Conservation (phyloP, 441 rosid species). For the Erodium texanum region DNA sequence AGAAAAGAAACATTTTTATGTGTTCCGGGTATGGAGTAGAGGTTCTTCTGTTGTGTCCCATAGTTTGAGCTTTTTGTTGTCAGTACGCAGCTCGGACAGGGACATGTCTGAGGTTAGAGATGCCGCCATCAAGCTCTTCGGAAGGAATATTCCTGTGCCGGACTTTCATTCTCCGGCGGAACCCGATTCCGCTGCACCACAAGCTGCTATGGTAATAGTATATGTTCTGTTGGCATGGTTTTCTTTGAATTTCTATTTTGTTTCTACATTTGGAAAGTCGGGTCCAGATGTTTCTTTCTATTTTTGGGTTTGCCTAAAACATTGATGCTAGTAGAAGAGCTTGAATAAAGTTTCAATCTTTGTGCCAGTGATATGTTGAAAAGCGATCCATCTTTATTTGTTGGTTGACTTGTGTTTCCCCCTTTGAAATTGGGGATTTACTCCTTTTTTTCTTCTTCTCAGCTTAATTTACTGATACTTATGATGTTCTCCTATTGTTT, state of each 20-base stretch:
- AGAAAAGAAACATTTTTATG: background rate
- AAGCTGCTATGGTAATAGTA: too few relatives aligned
- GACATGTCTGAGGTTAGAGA: constrained; percentile 5
- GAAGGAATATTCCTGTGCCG: constrained; percentile 7
- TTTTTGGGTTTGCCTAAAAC: background rate
- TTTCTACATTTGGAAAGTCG: background rate
- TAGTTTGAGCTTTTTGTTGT: background rate
- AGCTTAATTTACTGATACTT: background rate
- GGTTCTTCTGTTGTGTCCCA: background rate
- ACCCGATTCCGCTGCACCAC: too few relatives aligned
- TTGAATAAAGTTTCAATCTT: background rate
- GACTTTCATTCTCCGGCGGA: background rate
- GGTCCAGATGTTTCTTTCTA: constrained; percentile 3
- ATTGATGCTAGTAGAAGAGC: background rate
- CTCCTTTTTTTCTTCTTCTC: background rate
- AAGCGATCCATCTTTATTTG: background rate
- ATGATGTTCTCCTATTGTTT: background rate
- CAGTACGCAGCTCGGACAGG: background rate
- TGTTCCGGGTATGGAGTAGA: background rate
- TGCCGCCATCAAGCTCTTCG: constrained; percentile 7
- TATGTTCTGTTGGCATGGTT: too few relatives aligned
- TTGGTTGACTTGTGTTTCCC: background rate
- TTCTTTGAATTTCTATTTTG: background rate
- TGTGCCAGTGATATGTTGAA: background rate
- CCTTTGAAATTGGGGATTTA: background rate